Evolutionary conservation across 176 grass and related monocot species (phyloP), one percentile per base, ranked within the genome.

Genomic region (Areca catechu): DNA sequence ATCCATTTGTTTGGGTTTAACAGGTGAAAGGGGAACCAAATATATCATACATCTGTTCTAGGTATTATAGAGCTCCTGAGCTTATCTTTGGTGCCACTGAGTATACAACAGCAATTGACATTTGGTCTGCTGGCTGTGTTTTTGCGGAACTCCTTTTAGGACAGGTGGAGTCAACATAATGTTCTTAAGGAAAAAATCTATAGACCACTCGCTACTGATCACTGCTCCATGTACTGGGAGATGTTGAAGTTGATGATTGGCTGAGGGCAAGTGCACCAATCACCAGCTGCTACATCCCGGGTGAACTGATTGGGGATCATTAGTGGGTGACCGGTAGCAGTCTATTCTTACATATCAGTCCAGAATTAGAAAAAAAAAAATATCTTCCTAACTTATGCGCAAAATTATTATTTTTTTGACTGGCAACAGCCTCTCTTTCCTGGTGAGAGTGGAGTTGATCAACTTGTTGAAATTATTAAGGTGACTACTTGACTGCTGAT

Each of bases 401-500:
- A 43, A 43, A 43, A 43, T 43, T 43, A 43, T 43, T 14, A 1
- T 0, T 43, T 10, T 43, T 43, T 2, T 14, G 34, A 3, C 34
- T 77, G 66, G n/a, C n/a, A 54, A 73, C 81, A 89, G 77, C 86
- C 81, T 73, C 68, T 89, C 16, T 89, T 89, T 74, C 81, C 70
- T 72, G 86, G 86, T 28, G 86, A 81, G 54, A 89, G 86, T 18
- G 81, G 81, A 63, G 77, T 89, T 58, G 86, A 89, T 65, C 86
- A 89, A 16, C 77, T 89, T 51, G 86, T 89, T 58, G 81, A 89
- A 67, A 85, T 89, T 54, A 89, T 89, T 50, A 89, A 85, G 86
- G 86, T 85, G 24, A 80, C 65, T 80, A 80, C 65, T 80, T 54
- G 9, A 61, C 22, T 7, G 37, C 48, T 48, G 4, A 1, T 58